Evolutionary conservation across 2,329 filamentous ascomycete species (phyloP).

Genomic region (Keithomyces neogunnii): DNA sequence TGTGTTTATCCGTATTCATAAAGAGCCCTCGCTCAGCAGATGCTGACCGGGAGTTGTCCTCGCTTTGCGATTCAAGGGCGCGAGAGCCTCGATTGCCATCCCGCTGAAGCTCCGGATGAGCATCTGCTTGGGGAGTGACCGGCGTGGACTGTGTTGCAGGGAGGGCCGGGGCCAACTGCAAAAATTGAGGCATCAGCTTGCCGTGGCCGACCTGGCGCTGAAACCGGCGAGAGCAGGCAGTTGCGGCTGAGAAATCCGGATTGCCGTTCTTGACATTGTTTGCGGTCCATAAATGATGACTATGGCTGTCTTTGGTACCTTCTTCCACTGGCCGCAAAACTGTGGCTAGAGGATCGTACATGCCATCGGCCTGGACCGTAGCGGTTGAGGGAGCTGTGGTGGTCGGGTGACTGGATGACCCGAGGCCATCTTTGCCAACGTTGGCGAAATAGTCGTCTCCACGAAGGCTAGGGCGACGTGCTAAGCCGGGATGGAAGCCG

Average conservation of each 20-base stretch:
- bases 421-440: conserved; percentile 25
- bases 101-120: conserved; percentile 29
- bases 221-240: conserved; percentile 15
- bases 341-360: conserved; percentile 33
- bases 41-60: conserved; percentile 44
- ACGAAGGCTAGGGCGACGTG: conserved; percentile 45
- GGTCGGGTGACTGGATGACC: conserved; percentile 16
- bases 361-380: conserved; percentile 16
- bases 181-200: conserved; percentile 32
- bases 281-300: neutral
- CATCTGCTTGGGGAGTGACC: conserved; percentile 28
- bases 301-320: neutral
- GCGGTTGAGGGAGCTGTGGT: conserved; percentile 13
- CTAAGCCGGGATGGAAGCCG: conserved; percentile 43
- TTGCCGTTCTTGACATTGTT: neutral
- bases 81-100: conserved; percentile 35
- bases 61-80: conserved; percentile 27
- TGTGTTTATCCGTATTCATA: conserved; percentile 53
- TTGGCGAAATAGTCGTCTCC: conserved; percentile 46
- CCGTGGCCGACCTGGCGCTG: conserved; percentile 37
- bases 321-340: conserved; percentile 21
- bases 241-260: conserved; percentile 13
- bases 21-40: conserved; percentile 58
- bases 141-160: conserved; percentile 21
- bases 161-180: conserved; percentile 26